A percentile compares a stretch with the other conserved stretches of the same genome.
These are phyloP conservation scores for Schizosaccharomyces osmophilus DNA, from an alignment of 805 yeast species.

Conservation along the genomic window DNA sequence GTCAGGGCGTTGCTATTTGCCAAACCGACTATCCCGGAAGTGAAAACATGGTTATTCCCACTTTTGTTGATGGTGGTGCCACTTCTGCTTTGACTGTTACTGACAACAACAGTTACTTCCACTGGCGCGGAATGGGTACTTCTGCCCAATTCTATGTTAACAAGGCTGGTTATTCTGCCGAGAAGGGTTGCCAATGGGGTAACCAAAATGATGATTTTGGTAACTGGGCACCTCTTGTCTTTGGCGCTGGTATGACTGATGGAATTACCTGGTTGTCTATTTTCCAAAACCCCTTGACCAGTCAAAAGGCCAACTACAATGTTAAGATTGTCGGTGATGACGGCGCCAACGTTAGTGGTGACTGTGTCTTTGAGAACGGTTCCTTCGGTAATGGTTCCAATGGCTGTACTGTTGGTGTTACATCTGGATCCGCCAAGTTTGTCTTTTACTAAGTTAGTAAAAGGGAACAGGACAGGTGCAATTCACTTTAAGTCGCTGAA, in stretches of 20 bases:
- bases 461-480: no score
- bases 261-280: slow-evolving; percentile 49
- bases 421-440: slow-evolving; percentile 59
- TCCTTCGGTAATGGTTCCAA: slow-evolving; percentile 29
- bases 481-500: no score
- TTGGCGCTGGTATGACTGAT: slow-evolving; percentile 70
- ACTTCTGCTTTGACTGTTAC: slow-evolving; percentile 52
- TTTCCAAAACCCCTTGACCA: slow-evolving; percentile 56
- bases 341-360: slow-evolving; percentile 36
- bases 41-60: slow-evolving; percentile 93
- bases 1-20: slow-evolving; percentile 61
- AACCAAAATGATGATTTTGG: slow-evolving; percentile 53
- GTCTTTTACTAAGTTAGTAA: slow-evolving; percentile 29
- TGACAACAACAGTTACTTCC: slow-evolving; percentile 49
- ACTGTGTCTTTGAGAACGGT: slow-evolving; percentile 64
- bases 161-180: slow-evolving; percentile 75
- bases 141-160: slow-evolving; percentile 94
- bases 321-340: slow-evolving; percentile 58
- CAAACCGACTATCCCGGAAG: slow-evolving; percentile 99
- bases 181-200: slow-evolving; percentile 94
- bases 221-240: slow-evolving; percentile 92
- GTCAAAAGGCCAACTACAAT: slow-evolving; percentile 39
- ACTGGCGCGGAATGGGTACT: slow-evolving; percentile 55
- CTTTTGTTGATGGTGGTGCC: slow-evolving; percentile 48
- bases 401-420: slow-evolving; percentile 84